Evolutionary conservation across 306 rosid species (phyloP), one percentile per base, ranked within the genome.

Genomic region (Vigna unguiculata): DNA sequence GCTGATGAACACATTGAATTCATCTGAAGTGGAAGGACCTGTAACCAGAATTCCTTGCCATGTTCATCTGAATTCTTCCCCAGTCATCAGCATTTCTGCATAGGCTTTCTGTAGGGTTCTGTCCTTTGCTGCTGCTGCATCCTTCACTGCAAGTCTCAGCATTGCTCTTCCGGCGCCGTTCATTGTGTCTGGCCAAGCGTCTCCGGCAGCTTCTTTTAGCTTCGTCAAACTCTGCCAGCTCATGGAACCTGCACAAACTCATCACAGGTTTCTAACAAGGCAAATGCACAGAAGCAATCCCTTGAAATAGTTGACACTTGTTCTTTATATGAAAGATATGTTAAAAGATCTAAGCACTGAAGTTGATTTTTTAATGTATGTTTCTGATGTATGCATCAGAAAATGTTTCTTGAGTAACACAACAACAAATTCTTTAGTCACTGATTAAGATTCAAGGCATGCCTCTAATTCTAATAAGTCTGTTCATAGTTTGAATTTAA

Each of bases 191-290:
- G 0, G 96, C 96, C 80, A 94, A 75, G 65, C 97, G 92, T 72
- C 89, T 75, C 17, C 98, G 90, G 63, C 98, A 94, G 76, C 98
- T 94, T 76, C 98, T 84, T 83, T 94, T 94, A 7, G 96, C 83
- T 66, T 94, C 98, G 73, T 94, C 97, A 77, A 94, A 94, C 81
- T 91, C 96, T 0, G 80, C 72, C 53, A 90, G 41, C 75, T 94
- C 98, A 65, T 94, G 98, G 90, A 94, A 94, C 89, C 98, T 94
- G 69, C 60, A 71, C 5, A 70, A 9, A 46, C 75, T 61, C 69
- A 75, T 82, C 79, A 67, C 8, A 71, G 12, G 45, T 52, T 62
- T 46, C 71, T 40, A n/a, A 17, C 36, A 64, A 25, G 77, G 16
- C 32, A 21, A 62, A 47, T 21, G 25, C 71, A 30, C 10, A 67